Base-by-base conservation (phyloP, 306 rosid species). In the Vigna mungo region DNA sequence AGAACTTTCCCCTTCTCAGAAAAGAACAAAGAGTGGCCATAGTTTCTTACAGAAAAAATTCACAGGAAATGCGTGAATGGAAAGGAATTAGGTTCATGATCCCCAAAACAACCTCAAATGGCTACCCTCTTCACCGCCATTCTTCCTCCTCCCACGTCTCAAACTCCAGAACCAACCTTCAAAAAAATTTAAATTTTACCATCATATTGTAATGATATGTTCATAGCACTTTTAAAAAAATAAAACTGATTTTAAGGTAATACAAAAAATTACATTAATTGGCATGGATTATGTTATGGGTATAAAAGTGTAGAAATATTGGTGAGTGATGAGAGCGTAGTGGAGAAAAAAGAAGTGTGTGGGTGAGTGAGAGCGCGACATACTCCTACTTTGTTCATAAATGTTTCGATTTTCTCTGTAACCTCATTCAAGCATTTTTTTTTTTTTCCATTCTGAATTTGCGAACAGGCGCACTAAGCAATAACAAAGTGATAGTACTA, bases 301-400 rank as follows among this genome's bases (percentile, higher is more conserved):
- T 67, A 66, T 20, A 41, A 66, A 64, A 66, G 71, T 39, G 71
- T 51, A 51, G 27, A 25, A 25, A 25, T 25, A 25, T 3, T 25
- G 27, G 27, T 25, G 13, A 32, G 48, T 6, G 61, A 10, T 3
- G 36, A 27, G 20, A 47, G 25, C 8, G 12, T 6, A 47, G 56
- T 39, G 84, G 64, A 58, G 69, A 43, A 66, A 43, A 66, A 68
- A 56, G 16, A 37, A 66, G 75, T 27, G 21, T 58, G 72, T 79
- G 83, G 59, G 49, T 3, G 59, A 65, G 70, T 73, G 44, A 68
- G 64, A 14, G 56, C 54, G 39, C 1, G 14, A 63, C 9, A 37
- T 15, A 5, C 32, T 37, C 17, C 80, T 51, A 74, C 77, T 58
- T 46, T 73, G 76, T 43, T 84, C 86, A 70, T 85, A 84, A 84